A percentile compares a stretch with the other conserved stretches of the same genome.
phyloP scores from a whole-genome alignment of 169 alveolate species.

The Cryptosporidium tyzzeri region DNA sequence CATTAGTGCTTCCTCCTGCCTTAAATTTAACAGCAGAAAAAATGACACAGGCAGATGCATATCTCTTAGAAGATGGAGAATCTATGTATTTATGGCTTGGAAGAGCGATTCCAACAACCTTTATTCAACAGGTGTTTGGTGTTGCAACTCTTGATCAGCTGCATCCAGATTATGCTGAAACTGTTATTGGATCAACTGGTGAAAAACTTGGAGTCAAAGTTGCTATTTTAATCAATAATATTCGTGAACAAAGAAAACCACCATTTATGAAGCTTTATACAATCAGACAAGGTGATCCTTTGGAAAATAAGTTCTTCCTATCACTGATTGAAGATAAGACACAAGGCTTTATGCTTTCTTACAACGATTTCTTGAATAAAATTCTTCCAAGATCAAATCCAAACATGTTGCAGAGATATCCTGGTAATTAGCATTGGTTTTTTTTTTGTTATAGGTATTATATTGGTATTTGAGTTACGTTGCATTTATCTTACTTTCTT shows the following conservation, averaged over 20 bases:
- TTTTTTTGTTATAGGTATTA: background rate
- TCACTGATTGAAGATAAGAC: constrained; percentile 68
- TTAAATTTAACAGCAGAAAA: constrained; percentile 85
- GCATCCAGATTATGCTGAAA: constrained; percentile 76
- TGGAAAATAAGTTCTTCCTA: constrained; percentile 66
- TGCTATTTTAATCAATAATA: constrained; percentile 79
- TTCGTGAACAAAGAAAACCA: constrained; percentile 80
- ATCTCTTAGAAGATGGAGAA: constrained; percentile 90
- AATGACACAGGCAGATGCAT: constrained; percentile 89
- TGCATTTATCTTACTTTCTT: background rate
- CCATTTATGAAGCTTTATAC: constrained; percentile 76
- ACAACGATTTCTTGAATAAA: constrained; percentile 64
- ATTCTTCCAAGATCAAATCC: constrained; percentile 62
- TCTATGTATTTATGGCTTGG: constrained; percentile 90
- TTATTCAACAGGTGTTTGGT: constrained; percentile 76
- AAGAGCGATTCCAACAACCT: constrained; percentile 75
- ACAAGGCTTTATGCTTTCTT: constrained; percentile 76
- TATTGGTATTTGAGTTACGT: background rate
- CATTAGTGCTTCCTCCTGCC: constrained; percentile 78
- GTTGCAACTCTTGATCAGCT: constrained; percentile 75
- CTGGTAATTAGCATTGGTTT: constrained; percentile 26
- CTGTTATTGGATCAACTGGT: constrained; percentile 75
- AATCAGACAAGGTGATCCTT: constrained; percentile 77
- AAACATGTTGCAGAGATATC: constrained; percentile 47
- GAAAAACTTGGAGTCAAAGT: constrained; percentile 83